These are phyloP conservation scores for Penstemon barbatus DNA, from an alignment of 257 asterid species.

Conservation along the genomic window DNA sequence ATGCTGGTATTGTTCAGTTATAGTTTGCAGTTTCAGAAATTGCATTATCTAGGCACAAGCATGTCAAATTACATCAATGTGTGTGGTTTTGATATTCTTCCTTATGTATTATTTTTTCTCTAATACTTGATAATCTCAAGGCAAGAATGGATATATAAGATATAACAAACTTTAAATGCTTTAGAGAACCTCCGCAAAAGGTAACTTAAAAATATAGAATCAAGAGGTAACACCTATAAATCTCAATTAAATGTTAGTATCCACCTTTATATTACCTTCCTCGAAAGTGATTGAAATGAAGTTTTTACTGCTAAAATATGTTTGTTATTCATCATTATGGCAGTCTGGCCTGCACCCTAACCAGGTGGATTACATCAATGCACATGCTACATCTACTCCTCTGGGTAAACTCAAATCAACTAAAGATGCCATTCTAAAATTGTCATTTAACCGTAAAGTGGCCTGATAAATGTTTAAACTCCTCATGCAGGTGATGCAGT, in stretches of 20 bases:
- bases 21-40: too few species aligned
- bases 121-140: too few species aligned
- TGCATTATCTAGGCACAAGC: too few species aligned
- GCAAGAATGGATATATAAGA: neutral
- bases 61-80: too few species aligned
- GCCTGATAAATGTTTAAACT: constrained; percentile 23
- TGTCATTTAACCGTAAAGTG: neutral
- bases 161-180: neutral
- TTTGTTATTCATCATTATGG: constrained; percentile 30
- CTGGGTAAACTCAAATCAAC: constrained; percentile 54
- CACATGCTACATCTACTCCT: constrained; percentile 98
- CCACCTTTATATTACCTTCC: neutral
- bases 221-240: neutral
- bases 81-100: too few species aligned
- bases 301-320: neutral
- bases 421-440: neutral
- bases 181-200: neutral
- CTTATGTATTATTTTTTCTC: too few species aligned
- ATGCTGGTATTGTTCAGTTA: too few species aligned
- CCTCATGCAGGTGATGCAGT: constrained; percentile 66
- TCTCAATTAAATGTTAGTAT: neutral
- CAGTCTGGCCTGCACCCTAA: constrained; percentile 80
- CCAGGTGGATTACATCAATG: constrained; percentile 91
- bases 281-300: neutral
- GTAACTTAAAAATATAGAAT: neutral